Evolutionary conservation across 2,329 filamentous ascomycete genomes (phyloP), one percentile per base, ranked within the genome.

Genomic region (Claviceps sp.): DNA sequence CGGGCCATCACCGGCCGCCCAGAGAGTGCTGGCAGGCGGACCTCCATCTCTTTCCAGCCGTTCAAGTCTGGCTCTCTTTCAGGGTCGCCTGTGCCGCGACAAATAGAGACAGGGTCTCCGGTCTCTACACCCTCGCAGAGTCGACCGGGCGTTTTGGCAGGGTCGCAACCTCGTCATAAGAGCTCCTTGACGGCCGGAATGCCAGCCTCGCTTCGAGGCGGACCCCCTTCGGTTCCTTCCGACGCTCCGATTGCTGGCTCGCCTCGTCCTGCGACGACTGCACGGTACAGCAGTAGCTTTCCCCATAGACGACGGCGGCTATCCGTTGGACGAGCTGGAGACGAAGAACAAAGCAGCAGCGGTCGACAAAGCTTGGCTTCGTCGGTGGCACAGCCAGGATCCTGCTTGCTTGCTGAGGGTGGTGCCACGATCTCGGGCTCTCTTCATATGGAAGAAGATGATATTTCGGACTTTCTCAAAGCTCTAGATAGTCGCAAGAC

Each of bases 1-100:
- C 65, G 69, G 26, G 24, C 41, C n/a, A 68, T 67, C 13, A 58
- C 66, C 1, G 55, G 72, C 42, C 72, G 73, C 48, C 69, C 67
- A 14, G 67, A 84, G 20, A 74, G 86, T 44, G 72, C 77, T 47
- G 76, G 76, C 50, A 79, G 89, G 59, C 81, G 88, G 50, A 84
- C 86, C 6, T 96, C 88, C 0, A 80, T 95, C 22, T 94, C 88
- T 0, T 95, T 96, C 61, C 88, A 94, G 60, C 90, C 91, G 0
- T 98, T 98, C 73, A 98, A 98, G 68, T 88, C 90, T 14, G 91
- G 91, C 11, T 94, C 91, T 1, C 73, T 97, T n/a, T 95, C 90
- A 2, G 88, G 86, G 4, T 96, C 90, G 4, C 91, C 90, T 0
- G 65, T 75, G n/a, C 70, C 71, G 30, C 71, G 75, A 34, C 64